These are phyloP conservation scores for Xylaria curta DNA, from an alignment of 495 filamentous ascomycete species.

Conservation along the genomic window DNA sequence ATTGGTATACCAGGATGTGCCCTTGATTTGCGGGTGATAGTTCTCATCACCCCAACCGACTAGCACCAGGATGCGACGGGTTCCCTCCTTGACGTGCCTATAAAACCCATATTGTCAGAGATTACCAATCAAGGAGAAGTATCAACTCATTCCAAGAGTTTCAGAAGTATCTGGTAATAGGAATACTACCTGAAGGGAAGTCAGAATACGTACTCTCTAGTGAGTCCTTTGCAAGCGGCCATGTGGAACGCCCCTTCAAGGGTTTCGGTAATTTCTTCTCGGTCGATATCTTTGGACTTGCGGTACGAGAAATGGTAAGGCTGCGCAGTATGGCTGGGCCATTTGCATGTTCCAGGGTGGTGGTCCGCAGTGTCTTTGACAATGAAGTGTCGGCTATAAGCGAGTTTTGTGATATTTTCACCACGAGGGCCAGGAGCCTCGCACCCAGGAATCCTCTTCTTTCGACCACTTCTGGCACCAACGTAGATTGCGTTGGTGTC, in stretches of 20 bases:
- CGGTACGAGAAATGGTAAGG: constrained; percentile 21
- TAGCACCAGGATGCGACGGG: constrained; percentile 1
- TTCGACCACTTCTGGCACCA: not conserved
- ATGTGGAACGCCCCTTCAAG: not conserved
- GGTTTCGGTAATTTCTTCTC: not conserved
- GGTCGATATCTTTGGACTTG: constrained; percentile 1
- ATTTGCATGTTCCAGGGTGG: constrained; percentile 12
- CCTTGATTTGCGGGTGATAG: constrained; percentile 3
- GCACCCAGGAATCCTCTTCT: not conserved
- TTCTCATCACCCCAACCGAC: constrained; percentile 19
- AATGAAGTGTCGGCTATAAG: constrained; percentile 12
- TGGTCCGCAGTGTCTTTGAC: constrained; percentile 16
- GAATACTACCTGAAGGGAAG: too few relatives aligned
- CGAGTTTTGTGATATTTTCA: constrained; percentile 12
- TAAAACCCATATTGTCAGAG: not conserved
- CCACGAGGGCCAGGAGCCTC: constrained; percentile 21
- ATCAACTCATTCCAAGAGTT: not conserved
- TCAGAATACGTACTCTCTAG: not conserved
- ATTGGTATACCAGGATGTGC: constrained; percentile 8
- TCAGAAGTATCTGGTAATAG: not conserved
- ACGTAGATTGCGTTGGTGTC: constrained; percentile 4
- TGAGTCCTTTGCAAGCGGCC: not conserved
- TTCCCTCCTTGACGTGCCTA: not conserved
- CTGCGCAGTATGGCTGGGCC: not conserved
- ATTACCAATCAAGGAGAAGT: too few relatives aligned